phyloP scores from a whole-genome alignment of 306 rosid species.

The Rosa chinensis region DNA sequence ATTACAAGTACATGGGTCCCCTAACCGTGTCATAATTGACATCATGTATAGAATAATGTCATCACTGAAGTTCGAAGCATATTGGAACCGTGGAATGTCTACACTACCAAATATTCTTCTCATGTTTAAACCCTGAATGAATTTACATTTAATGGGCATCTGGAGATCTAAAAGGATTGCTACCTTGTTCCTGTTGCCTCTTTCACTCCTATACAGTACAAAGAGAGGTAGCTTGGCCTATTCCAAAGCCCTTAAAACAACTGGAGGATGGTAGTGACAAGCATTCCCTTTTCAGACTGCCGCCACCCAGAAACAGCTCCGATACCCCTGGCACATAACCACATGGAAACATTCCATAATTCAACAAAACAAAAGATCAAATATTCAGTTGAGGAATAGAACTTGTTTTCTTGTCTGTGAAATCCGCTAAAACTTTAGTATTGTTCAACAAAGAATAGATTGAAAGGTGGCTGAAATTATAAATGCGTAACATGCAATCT shows the following conservation, averaged over 20 bases:
- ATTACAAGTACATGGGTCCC: background rate
- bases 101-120: slow-evolving; percentile 12
- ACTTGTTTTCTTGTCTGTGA: background rate
- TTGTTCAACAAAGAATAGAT: background rate
- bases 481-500: background rate
- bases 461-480: background rate
- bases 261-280: slow-evolving; percentile 1
- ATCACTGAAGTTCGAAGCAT: slow-evolving; percentile 3
- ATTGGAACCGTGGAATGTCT: slow-evolving; percentile 6
- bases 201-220: slow-evolving; percentile 33
- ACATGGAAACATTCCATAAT: background rate
- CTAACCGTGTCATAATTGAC: background rate
- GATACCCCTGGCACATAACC: slow-evolving; percentile 22
- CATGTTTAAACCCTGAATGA: slow-evolving; percentile 39
- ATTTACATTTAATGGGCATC: slow-evolving; percentile 43
- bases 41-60: background rate
- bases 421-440: background rate
- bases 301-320: slow-evolving; percentile 20
- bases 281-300: slow-evolving; percentile 22
- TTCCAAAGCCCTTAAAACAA: slow-evolving; percentile 25
- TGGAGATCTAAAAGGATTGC: slow-evolving; percentile 27
- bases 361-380: background rate
- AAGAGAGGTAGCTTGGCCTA: slow-evolving; percentile 10
- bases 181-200: slow-evolving; percentile 30
- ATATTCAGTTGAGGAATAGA: background rate